Evolutionary conservation across 768 basidiomycete species (phyloP).

Genomic region (Suillus spraguei): DNA sequence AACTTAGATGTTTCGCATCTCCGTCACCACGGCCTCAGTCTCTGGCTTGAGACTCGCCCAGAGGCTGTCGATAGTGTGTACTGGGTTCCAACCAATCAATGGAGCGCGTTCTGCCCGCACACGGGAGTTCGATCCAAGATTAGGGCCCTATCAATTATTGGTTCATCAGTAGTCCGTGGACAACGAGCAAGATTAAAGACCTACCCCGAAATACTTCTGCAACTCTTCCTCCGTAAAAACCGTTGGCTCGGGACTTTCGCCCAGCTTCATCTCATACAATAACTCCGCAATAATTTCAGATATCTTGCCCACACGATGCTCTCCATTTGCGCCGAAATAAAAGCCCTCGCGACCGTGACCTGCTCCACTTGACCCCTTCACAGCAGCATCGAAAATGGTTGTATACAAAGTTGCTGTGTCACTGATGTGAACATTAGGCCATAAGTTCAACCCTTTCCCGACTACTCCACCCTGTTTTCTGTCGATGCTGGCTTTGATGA

Average conservation of each 20-base stretch:
- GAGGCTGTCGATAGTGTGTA: conserved; percentile 31
- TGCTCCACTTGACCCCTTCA: conserved; percentile 20
- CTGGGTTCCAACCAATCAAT: conserved; percentile 27
- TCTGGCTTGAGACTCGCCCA: conserved; percentile 22
- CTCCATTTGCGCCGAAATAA: conserved; percentile 56
- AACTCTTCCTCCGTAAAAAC: conserved; percentile 39
- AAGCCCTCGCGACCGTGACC: conserved; percentile 53
- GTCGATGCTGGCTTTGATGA: conserved; percentile 47
- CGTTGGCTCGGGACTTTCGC: conserved; percentile 42
- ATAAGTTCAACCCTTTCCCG: conserved; percentile 59
- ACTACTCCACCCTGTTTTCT: conserved; percentile 56
- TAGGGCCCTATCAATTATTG: conserved; percentile 15
- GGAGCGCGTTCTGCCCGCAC: conserved; percentile 23
- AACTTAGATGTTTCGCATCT: conserved; percentile 11
- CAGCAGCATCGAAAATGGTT: conserved; percentile 41
- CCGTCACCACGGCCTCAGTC: conserved; percentile 20
- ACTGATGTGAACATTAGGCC: conserved; percentile 61
- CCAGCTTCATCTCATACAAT: conserved; percentile 35
- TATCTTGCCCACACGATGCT: conserved; percentile 47
- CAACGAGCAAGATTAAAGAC: not conserved
- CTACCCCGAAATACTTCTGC: conserved; percentile 20
- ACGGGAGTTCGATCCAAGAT: conserved; percentile 23
- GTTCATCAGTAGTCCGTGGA: not conserved
- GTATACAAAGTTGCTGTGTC: conserved; percentile 49
- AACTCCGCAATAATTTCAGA: conserved; percentile 41